A percentile compares a stretch with the other conserved stretches of the same genome.
These are phyloP conservation scores for Mycocalia duriaeana DNA, from an alignment of 1,284 basidiomycete genomes.

Conservation along the genomic window DNA sequence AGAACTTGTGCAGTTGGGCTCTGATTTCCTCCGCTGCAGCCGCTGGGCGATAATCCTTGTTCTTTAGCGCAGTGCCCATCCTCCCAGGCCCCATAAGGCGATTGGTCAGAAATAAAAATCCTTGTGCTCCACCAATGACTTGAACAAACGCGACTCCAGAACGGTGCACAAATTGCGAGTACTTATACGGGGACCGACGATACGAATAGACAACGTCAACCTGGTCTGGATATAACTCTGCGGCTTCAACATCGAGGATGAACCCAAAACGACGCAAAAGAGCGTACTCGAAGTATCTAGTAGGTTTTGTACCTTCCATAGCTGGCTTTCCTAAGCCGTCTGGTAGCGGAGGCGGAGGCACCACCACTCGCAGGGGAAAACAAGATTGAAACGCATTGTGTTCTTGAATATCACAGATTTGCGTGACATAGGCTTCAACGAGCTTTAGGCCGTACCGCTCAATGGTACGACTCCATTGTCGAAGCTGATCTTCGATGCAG, in stretches of 20 bases:
- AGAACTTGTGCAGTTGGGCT: conserved; percentile 59
- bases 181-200: conserved; percentile 68
- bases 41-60: conserved; percentile 44
- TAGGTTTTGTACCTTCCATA: conserved; percentile 56
- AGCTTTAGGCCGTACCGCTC: conserved; percentile 90
- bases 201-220: conserved; percentile 90
- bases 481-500: conserved; percentile 88
- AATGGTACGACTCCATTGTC: conserved; percentile 80
- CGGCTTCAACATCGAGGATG: conserved; percentile 84
- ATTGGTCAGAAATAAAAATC: conserved; percentile 87
- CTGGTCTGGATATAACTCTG: conserved; percentile 67
- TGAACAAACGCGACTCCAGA: conserved; percentile 86
- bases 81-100: conserved; percentile 69
- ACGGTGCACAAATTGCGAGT: conserved; percentile 87
- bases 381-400: conserved; percentile 88
- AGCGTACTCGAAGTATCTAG: conserved; percentile 78
- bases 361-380: conserved; percentile 71
- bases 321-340: conserved; percentile 66
- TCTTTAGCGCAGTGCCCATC: conserved; percentile 49
- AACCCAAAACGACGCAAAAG: conserved; percentile 76
- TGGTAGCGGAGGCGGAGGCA: conserved; percentile 71
- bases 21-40: conserved; percentile 58
- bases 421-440: conserved; percentile 88
- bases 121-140: conserved; percentile 71
- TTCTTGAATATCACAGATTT: conserved; percentile 77